Conservation (phyloP, 2,329 filamentous ascomycete species). For the Trichoderma afroharzianum region DNA sequence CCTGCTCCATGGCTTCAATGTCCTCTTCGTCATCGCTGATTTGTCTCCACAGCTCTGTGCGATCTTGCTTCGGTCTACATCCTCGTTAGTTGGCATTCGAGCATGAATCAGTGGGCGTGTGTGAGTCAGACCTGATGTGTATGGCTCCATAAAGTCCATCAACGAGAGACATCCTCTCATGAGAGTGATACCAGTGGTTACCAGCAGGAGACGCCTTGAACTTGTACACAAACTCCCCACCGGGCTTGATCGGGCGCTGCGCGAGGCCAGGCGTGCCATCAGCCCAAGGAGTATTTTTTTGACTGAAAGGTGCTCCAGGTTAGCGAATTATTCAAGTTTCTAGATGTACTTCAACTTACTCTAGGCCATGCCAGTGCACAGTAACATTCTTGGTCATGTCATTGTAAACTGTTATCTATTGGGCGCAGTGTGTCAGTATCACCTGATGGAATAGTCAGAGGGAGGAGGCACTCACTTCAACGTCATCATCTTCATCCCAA, state of each 20-base stretch:
- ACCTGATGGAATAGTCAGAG: background rate
- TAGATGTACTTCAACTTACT: background rate
- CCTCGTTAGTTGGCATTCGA: background rate
- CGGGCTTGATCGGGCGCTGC: slow-evolving; percentile 50
- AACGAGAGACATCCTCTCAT: slow-evolving; percentile 52
- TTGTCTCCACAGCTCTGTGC: background rate
- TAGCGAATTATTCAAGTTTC: background rate
- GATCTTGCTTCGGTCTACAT: background rate
- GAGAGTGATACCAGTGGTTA: slow-evolving; percentile 60
- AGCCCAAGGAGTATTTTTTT: slow-evolving; percentile 51
- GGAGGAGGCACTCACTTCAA: slow-evolving; percentile 23
- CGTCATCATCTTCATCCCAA: slow-evolving; percentile 19
- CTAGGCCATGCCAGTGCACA: slow-evolving; percentile 3
- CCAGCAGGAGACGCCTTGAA: slow-evolving; percentile 57
- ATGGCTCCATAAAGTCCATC: slow-evolving; percentile 59
- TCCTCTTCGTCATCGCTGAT: slow-evolving; percentile 39
- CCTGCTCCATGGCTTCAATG: slow-evolving; percentile 44
- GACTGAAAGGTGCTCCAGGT: background rate
- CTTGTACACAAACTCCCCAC: slow-evolving; percentile 47
- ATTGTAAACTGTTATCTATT: slow-evolving; percentile 1
- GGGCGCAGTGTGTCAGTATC: background rate
- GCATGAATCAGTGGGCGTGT: slow-evolving; percentile 37
- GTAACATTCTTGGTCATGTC: background rate
- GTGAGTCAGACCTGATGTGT: slow-evolving; percentile 40
- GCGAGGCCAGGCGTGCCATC: slow-evolving; percentile 58